Evolutionary conservation across 2,329 filamentous ascomycete species (phyloP), one percentile per base, ranked within the genome.

Genomic region (Xylariaceae sp.): DNA sequence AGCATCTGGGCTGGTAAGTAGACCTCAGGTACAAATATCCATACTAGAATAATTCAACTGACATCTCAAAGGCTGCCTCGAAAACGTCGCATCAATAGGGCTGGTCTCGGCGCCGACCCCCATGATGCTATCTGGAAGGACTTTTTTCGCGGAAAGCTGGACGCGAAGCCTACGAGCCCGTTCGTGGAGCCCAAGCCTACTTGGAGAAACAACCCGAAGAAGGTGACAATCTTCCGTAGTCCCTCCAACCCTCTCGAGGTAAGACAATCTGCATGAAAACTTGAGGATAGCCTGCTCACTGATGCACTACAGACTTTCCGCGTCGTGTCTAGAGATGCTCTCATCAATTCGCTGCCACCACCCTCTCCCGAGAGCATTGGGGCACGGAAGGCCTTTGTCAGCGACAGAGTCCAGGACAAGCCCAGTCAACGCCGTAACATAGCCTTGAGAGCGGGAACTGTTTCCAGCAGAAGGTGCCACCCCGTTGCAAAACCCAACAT

Each of bases 81-180:
- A 8, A 49, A 55, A 37, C 56, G 53, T 6, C 58, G 58, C 5
- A 44, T 3, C 9, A 3, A 18, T 5, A 54, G 55, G 49, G 58
- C 53, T 44, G 61, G 61, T n/a, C 52, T 63, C 30, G 61, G 61
- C 7, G 61, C 55, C 44, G 61, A 63, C 35, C 58, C 58, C 2
- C 53, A 57, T 17, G 61, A 63, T 9, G 48, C 17, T 13, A 8
- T 61, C 10, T 61, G 58, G 61, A 59, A 55, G 2, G 51, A 61
- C 17, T 11, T 59, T 18, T 63, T 61, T 13, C 61, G 55, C 8
- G 61, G 61, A 8, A 61, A 61, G 17, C 50, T 61, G 1, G 39
- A 61, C 11, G 53, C 23, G 6, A 45, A 53, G n/a, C 39, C 44
- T 2, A 49, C 47, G 10, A 17, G 44, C 6, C 34, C 23, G 1